Percentiles rank a stretch among this genome's conserved stretches.
Conservation (phyloP, 83 land plant species). For the Picea engelmannii region DNA sequence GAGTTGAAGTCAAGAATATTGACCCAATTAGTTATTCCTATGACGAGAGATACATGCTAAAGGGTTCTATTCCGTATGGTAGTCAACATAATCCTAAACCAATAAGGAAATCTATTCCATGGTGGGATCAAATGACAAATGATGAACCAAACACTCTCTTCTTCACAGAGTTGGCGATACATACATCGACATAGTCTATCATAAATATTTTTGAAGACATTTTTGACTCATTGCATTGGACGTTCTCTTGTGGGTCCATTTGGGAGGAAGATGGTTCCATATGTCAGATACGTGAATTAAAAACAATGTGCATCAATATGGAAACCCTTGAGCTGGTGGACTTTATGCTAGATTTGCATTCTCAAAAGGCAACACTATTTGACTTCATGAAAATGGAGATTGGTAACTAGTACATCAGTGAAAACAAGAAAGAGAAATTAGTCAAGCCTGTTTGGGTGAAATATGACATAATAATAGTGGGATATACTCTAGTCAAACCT, state of each 20-base stretch:
- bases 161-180: too few species aligned
- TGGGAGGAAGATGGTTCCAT: too few species aligned
- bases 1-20: background rate
- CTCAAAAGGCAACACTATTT: constrained; percentile 27
- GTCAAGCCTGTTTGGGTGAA: constrained; percentile 10
- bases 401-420: constrained; percentile 27
- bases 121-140: too few species aligned
- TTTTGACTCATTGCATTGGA: too few species aligned
- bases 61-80: background rate
- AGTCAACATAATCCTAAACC: constrained; percentile 6
- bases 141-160: too few species aligned
- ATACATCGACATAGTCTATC: too few species aligned
- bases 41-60: constrained; percentile 3
- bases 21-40: background rate
- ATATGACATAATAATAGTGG: constrained; percentile 10
- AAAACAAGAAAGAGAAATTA: constrained; percentile 18
- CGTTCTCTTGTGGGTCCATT: too few species aligned
- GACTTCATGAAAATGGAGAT: too few species aligned
- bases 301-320: too few species aligned
- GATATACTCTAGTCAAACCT: constrained; percentile 2
- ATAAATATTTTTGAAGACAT: too few species aligned
- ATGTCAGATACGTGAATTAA: too few species aligned
- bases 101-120: background rate
- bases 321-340: constrained; percentile 40
- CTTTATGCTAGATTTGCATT: constrained; percentile 39